These are phyloP conservation scores for Entoloma clypeatum DNA, from an alignment of 1,284 basidiomycete genomes.

Conservation along the genomic window DNA sequence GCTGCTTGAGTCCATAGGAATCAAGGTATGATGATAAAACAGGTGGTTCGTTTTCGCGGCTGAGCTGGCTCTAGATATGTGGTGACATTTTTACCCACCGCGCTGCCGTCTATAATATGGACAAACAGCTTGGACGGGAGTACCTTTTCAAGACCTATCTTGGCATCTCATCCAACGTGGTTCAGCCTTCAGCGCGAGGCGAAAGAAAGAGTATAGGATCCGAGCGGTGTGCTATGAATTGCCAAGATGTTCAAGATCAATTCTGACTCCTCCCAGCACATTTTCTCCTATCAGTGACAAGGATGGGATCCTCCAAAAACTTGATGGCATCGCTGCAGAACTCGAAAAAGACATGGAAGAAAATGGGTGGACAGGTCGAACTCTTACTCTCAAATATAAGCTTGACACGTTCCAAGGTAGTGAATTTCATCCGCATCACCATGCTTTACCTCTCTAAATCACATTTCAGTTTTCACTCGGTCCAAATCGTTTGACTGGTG, in stretches of 20 bases:
- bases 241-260: slow-evolving; percentile 1
- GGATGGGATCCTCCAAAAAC: slow-evolving; percentile 65
- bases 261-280: slow-evolving; percentile 47
- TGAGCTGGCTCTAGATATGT: slow-evolving; percentile 56
- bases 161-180: slow-evolving; percentile 80
- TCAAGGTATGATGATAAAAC: slow-evolving; percentile 70
- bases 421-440: slow-evolving; percentile 9
- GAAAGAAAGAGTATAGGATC: slow-evolving; percentile 82
- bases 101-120: slow-evolving; percentile 71
- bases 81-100: slow-evolving; percentile 81
- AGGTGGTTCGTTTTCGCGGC: background rate
- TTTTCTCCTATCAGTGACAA: slow-evolving; percentile 67
- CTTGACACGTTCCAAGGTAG: slow-evolving; percentile 74
- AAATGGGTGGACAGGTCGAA: slow-evolving; percentile 71
- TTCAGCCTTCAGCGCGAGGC: slow-evolving; percentile 74
- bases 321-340: slow-evolving; percentile 76
- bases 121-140: slow-evolving; percentile 77
- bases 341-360: slow-evolving; percentile 74
- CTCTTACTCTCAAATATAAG: slow-evolving; percentile 79
- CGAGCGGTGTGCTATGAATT: slow-evolving; percentile 78
- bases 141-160: slow-evolving; percentile 77
- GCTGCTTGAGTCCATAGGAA: slow-evolving; percentile 79
- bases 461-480: slow-evolving; percentile 75
- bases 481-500: slow-evolving; percentile 75
- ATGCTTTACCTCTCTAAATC: background rate